These are phyloP conservation scores for Martiniozyma abietophila DNA, from an alignment of 805 yeast species.

Conservation along the genomic window DNA sequence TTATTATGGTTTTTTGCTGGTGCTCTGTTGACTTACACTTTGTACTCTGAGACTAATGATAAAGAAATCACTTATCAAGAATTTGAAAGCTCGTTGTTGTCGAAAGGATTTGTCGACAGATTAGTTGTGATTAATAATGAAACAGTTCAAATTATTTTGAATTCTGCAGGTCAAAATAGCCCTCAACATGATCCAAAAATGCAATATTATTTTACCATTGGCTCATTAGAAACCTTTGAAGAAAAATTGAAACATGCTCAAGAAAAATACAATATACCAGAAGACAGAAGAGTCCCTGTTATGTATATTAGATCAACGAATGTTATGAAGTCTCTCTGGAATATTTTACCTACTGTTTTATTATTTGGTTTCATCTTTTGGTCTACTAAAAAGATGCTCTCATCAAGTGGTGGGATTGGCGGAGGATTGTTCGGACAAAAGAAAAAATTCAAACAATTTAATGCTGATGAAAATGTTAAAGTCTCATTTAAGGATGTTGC, in stretches of 20 bases:
- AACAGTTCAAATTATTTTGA: conserved; percentile 60
- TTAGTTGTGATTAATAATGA: conserved; percentile 66
- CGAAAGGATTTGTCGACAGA: conserved; percentile 67
- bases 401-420: conserved; percentile 46
- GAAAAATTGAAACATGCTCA: conserved; percentile 70
- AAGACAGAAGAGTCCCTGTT: conserved; percentile 69
- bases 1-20: conserved; percentile 17
- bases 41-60: conserved; percentile 17
- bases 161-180: conserved; percentile 30
- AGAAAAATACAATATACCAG: conserved; percentile 56
- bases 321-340: conserved; percentile 51
- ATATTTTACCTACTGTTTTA: conserved; percentile 72
- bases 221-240: conserved; percentile 79
- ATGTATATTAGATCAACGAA: conserved; percentile 62
- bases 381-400: conserved; percentile 47
- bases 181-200: conserved; percentile 21
- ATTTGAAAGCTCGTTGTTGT: conserved; percentile 70
- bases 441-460: conserved; percentile 71
- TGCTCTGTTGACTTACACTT: conserved; percentile 15
- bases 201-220: conserved; percentile 61
- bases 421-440: conserved; percentile 66
- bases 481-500: conserved; percentile 85
- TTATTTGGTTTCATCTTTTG: conserved; percentile 73
- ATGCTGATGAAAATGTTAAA: conserved; percentile 75
- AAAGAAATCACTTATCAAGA: conserved; percentile 48